Base-by-base conservation (phyloP, 2,329 filamentous ascomycete genomes). In the Ascocoryne sarcoides region DNA sequence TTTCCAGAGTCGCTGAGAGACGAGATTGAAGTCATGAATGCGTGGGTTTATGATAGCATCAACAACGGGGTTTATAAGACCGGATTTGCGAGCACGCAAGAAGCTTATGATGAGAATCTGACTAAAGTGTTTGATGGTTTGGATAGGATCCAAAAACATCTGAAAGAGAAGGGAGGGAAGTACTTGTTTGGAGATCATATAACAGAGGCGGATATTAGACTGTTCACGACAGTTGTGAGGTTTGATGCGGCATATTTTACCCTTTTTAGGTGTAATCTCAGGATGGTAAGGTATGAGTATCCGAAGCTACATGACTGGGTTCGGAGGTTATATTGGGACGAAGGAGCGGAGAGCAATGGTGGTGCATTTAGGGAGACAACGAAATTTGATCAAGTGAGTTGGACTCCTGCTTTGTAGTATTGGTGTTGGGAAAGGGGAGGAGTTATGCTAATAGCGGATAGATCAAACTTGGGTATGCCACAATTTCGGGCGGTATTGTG, bases 41-140 rank as follows among this genome's bases (percentile, higher is more conserved):
- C 70, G 37, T 95, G 87, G 86, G 84, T 80, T 28, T 92, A 93
- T 63, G 70, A 76, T 53, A 54, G 63, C 21, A 75, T 82, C 63
- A 82, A 82, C 61, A 81, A 79, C 53, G 78, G 78, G 47, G 77
- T 81, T 28, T 81, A 81, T 64, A 80, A 79, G 64, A 74, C 77
- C 43, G 88, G 88, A 21, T 94, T 94, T 58, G 87, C 88, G 17
- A 86, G 78, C 3, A 82, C 81, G 1, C 82, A 90, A 63, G 74
- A 77, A 47, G 84, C 84, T 1, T 95, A 95, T 62, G 82, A 92
- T 54, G 70, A 73, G 42, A 81, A 84, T 55, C 76, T 93, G 3
- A 39, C 56, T 1, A 60, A 70, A 0, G 71, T 95, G 5, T 95
- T 95, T 60, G 70, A 75, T 42, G 79, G 80, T 0, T 76, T 95